Evolutionary conservation across 495 filamentous ascomycete species (phyloP).

Genomic region (Terfezia claveryi): DNA sequence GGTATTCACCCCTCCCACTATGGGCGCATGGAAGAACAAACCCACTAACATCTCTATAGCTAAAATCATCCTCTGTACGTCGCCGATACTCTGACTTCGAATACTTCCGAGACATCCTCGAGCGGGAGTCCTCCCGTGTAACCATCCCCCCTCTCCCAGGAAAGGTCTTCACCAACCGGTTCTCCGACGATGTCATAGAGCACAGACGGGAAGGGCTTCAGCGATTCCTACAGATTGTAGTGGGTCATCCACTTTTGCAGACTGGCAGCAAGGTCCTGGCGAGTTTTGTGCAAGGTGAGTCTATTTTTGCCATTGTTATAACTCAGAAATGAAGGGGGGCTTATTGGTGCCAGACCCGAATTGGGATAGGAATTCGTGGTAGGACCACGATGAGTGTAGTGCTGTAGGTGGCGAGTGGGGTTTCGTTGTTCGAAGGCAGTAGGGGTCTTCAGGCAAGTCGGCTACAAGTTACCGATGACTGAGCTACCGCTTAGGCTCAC

Average conservation of each 20-base stretch:
- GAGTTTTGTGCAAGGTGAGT: conserved; percentile 77
- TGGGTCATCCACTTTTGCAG: conserved; percentile 87
- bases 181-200: conserved; percentile 97
- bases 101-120: conserved; percentile 93
- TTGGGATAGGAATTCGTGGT: conserved; percentile 66
- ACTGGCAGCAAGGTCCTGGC: conserved; percentile 92
- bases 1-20: conserved; percentile 23
- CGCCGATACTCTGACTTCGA: conserved; percentile 95
- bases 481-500: too few relatives aligned
- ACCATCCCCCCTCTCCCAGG: conserved; percentile 90
- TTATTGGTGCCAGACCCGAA: conserved; percentile 35
- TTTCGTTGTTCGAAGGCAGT: too few relatives aligned
- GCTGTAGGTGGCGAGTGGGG: too few relatives aligned
- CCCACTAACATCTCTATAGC: not conserved
- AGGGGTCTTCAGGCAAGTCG: too few relatives aligned
- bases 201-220: conserved; percentile 78
- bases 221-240: conserved; percentile 91
- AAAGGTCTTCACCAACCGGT: conserved; percentile 95
- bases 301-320: conserved; percentile 8
- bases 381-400: not conserved
- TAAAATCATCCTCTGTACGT: conserved; percentile 56
- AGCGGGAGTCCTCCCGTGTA: conserved; percentile 81
- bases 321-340: conserved; percentile 7
- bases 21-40: not conserved
- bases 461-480: too few relatives aligned